Evolutionary conservation across 352 stramenopile genomes (phyloP), one percentile per base, ranked within the genome.

Genomic region (Globisporangium cylindrosporum): DNA sequence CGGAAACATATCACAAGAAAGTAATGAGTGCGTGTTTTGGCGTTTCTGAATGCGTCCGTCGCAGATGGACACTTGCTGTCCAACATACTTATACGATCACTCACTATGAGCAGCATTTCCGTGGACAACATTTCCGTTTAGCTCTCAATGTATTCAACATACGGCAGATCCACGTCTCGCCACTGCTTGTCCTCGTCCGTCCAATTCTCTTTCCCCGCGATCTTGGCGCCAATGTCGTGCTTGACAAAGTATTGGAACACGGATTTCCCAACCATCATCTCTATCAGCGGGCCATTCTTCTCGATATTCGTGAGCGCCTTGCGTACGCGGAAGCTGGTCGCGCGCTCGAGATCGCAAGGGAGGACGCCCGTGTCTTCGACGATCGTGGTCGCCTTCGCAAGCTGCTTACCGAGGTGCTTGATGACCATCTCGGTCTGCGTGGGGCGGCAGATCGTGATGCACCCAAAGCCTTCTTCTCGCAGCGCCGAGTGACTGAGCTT

Each of bases 401-500:
- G 72, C 15, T 84, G 77, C 67, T 85, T 84, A 1, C 83, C 85
- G 2, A 93, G 67, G n/a, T 93, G 83, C 55, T 90, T 91, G 53
- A 79, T 75, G 10, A 91, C 80, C 74, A 89, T 90, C 36, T 86
- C 78, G 0, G 80, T 88, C 64, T 93, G 85, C 34, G 82, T 80
- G 12, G 85, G 82, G 38, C 85, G 71, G 18, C 85, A 93, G 3
- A 91, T 76, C 0, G 76, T 85, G 67, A 92, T 86, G 46, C 83
- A 91, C 0, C 82, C 83, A 62, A 91, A 92, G 10, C 82, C 79
- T 72, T 92, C 80, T 34, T 90, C 82, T 1, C 73, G 73, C 34
- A 93, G 53, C 27, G 85, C 83, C 9, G 81, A 82, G 71, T 92
- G 83, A 57, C 85, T 91, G 1, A 92, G 74, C 70, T 93, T 93